phyloP scores from a whole-genome alignment of 1,284 basidiomycete species.

The Leccinum pachyderme region DNA sequence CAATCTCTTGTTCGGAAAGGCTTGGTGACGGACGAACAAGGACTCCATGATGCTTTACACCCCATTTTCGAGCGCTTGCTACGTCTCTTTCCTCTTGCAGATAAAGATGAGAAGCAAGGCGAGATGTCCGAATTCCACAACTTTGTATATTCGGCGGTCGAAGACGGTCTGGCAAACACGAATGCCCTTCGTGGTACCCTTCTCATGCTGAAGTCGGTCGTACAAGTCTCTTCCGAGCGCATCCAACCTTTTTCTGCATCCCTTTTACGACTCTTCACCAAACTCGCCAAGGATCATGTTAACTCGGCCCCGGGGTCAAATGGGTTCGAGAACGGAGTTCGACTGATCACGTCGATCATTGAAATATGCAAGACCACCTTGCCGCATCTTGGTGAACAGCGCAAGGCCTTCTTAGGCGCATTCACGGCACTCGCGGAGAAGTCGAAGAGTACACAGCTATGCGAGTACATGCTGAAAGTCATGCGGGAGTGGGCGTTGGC shows the following conservation, averaged over 20 bases:
- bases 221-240: slow-evolving; percentile 81
- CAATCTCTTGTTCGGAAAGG: slow-evolving; percentile 89
- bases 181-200: slow-evolving; percentile 79
- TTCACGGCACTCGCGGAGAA: slow-evolving; percentile 88
- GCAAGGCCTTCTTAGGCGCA: slow-evolving; percentile 70
- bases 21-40: slow-evolving; percentile 73
- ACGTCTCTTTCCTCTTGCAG: slow-evolving; percentile 77
- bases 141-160: slow-evolving; percentile 75
- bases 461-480: slow-evolving; percentile 85
- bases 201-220: slow-evolving; percentile 86
- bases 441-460: slow-evolving; percentile 81
- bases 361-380: slow-evolving; percentile 72
- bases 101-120: slow-evolving; percentile 73
- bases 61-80: slow-evolving; percentile 88
- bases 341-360: slow-evolving; percentile 63
- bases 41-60: slow-evolving; percentile 76
- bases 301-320: slow-evolving; percentile 45
- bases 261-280: slow-evolving; percentile 84
- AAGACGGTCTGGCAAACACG: slow-evolving; percentile 78
- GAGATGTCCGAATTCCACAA: slow-evolving; percentile 77
- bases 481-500: slow-evolving; percentile 88
- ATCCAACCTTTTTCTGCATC: slow-evolving; percentile 79
- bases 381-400: slow-evolving; percentile 66
- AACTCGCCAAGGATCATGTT: slow-evolving; percentile 88
- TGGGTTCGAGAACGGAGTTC: slow-evolving; percentile 58